A percentile compares a stretch with the other conserved stretches of the same genome.
phyloP scores from a whole-genome alignment of 306 rosid genomes.

The Morella rubra region DNA sequence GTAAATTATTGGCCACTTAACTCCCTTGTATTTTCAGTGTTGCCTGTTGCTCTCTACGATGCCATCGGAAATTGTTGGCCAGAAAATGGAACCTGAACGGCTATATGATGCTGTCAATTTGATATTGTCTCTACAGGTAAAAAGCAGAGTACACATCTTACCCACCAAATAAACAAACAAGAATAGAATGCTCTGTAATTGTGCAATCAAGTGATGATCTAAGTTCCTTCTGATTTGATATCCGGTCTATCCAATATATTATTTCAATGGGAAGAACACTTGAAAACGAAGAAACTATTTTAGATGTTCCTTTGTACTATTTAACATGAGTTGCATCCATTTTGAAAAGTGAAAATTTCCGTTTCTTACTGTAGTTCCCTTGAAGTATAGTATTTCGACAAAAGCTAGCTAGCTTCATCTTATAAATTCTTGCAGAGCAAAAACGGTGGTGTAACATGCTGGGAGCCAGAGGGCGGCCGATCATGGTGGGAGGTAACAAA shows the following conservation, averaged over 20 bases:
- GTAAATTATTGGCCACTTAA: background rate
- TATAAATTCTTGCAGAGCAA: conserved; percentile 43
- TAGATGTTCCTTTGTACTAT: too few species aligned
- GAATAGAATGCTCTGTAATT: too few species aligned
- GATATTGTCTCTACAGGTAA: conserved; percentile 62
- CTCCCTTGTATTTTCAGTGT: conserved; percentile 38
- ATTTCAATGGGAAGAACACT: too few species aligned
- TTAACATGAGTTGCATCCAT: background rate
- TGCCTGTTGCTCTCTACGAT: conserved; percentile 57
- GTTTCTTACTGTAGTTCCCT: too few species aligned
- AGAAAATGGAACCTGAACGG: conserved; percentile 56
- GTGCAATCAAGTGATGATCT: too few species aligned
- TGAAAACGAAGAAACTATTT: too few species aligned
- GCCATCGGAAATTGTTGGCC: conserved; percentile 66
- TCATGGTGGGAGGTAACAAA: conserved; percentile 62
- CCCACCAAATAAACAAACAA: too few species aligned
- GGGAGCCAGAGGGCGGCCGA: conserved; percentile 65
- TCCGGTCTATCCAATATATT: too few species aligned
- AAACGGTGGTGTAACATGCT: conserved; percentile 69
- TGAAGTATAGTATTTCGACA: background rate
- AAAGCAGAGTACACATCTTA: background rate
- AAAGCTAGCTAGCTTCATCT: background rate
- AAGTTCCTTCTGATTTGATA: too few species aligned
- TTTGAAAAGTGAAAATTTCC: background rate
- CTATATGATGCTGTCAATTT: conserved; percentile 64